A percentile compares a stretch with the other conserved stretches of the same genome.
Evolutionary conservation across 371 early-diverging fungal genomes (phyloP).

Genomic region (Phascolomyces articulosus): DNA sequence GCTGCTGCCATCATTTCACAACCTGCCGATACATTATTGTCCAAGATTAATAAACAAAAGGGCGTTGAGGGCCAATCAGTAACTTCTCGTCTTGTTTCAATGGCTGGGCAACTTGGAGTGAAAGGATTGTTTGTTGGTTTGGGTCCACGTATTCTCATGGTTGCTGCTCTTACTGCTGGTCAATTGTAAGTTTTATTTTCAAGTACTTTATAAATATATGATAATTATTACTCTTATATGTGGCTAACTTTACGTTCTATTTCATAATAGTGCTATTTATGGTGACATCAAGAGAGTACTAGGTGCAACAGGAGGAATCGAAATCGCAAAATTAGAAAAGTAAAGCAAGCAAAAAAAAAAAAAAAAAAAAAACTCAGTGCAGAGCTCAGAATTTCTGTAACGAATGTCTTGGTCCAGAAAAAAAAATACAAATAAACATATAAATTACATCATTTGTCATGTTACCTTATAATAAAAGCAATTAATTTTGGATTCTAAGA

Average conservation of each 20-base stretch:
- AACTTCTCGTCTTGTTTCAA: slow-evolving; percentile 55
- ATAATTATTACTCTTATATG: slow-evolving; percentile 22
- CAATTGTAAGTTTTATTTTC: slow-evolving; percentile 46
- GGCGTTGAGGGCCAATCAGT: slow-evolving; percentile 62
- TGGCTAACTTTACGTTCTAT: neutral
- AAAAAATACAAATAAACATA: no score
- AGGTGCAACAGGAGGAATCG: slow-evolving; percentile 70
- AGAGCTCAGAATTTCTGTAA: no score
- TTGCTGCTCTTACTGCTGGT: slow-evolving; percentile 76
- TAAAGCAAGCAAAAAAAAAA: neutral
- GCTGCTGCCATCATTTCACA: slow-evolving; percentile 64
- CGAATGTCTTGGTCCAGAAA: no score
- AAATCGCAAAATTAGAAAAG: slow-evolving; percentile 44
- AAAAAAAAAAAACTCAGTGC: no score
- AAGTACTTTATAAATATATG: neutral
- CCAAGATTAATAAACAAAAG: slow-evolving; percentile 74
- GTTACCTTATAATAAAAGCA: no score
- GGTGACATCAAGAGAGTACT: slow-evolving; percentile 72
- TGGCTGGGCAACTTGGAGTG: slow-evolving; percentile 67
- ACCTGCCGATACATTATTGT: slow-evolving; percentile 62
- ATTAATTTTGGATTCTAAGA: no score
- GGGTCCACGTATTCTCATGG: slow-evolving; percentile 81
- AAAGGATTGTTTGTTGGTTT: slow-evolving; percentile 73
- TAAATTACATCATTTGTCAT: no score
- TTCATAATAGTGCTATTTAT: slow-evolving; percentile 43